A percentile compares a stretch with the other conserved stretches of the same genome.
Evolutionary conservation across 257 asterid species (phyloP).

Genomic region (Gardenia jasminoides): DNA sequence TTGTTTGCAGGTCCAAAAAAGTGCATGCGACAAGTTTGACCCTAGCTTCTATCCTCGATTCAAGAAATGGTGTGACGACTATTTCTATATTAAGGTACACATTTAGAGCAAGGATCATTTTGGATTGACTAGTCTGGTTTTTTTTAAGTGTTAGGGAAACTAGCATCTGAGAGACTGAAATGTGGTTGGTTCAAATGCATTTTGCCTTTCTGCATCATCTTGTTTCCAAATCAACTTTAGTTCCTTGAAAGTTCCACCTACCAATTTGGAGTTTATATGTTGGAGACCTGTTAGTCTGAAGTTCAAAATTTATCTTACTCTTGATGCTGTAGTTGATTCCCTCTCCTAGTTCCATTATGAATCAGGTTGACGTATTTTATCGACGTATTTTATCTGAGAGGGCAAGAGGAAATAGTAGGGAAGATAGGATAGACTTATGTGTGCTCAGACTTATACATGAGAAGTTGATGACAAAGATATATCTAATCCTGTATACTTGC

Average conservation of each 20-base stretch:
- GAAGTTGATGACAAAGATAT: background rate
- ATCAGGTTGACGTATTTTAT: background rate
- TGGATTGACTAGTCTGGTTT: background rate
- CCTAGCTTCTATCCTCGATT: constrained; percentile 84
- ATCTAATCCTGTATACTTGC: background rate
- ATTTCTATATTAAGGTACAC: constrained; percentile 82
- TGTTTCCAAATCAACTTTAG: background rate
- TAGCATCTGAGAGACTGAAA: background rate
- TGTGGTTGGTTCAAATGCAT: background rate
- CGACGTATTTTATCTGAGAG: background rate
- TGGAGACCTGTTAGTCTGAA: background rate
- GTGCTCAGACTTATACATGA: background rate
- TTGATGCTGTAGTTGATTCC: constrained; percentile 1
- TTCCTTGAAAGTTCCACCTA: background rate
- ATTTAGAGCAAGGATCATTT: background rate
- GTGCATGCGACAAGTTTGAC: constrained; percentile 86
- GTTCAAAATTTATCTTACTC: background rate
- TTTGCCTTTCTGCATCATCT: background rate
- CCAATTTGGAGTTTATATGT: background rate
- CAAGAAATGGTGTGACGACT: constrained; percentile 99
- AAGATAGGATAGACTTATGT: background rate
- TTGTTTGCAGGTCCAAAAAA: constrained; percentile 71
- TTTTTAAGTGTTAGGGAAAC: background rate
- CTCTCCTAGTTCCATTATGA: background rate
- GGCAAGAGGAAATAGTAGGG: background rate